phyloP scores from a whole-genome alignment of 805 yeast genomes.

The Candida pseudofarinosa region DNA sequence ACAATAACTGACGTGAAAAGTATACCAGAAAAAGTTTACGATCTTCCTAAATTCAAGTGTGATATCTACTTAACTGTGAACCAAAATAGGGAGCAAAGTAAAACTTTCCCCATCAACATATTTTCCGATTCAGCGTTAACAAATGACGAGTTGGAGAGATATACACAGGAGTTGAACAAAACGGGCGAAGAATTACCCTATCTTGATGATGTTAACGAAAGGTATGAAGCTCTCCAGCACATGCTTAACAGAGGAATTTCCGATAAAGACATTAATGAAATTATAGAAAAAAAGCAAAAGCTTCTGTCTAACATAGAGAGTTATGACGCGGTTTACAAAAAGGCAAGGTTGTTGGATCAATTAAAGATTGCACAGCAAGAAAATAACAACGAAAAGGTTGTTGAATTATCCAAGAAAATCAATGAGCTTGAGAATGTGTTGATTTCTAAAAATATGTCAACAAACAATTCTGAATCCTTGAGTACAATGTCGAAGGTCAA shows the following conservation, averaged over 20 bases:
- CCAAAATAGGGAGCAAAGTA: conserved; percentile 73
- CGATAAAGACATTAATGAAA: conserved; percentile 68
- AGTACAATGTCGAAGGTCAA: conserved; percentile 67
- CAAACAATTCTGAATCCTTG: conserved; percentile 34
- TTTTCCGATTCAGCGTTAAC: conserved; percentile 77
- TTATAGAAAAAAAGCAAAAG: conserved; percentile 68
- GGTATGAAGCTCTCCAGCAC: conserved; percentile 55
- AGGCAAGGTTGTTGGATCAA: conserved; percentile 68
- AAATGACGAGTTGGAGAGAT: conserved; percentile 68
- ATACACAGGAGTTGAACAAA: conserved; percentile 55
- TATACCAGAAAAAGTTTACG: conserved; percentile 38
- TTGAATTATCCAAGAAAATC: conserved; percentile 30
- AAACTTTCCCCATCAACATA: conserved; percentile 69
- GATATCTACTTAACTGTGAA: conserved; percentile 63
- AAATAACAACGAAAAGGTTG: conserved; percentile 32
- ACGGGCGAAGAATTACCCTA: conserved; percentile 60
- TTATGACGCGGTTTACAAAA: conserved; percentile 67
- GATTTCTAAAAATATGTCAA: conserved; percentile 32
- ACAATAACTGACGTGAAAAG: conserved; percentile 63
- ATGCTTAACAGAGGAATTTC: conserved; percentile 67
- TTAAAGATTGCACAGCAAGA: conserved; percentile 69
- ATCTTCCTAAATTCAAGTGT: conserved; percentile 39
- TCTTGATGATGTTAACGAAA: conserved; percentile 58
- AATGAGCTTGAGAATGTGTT: conserved; percentile 46
- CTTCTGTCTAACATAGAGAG: conserved; percentile 45